Evolutionary conservation across 164 flowering plant genomes (phyloP).

Genomic region (Chimonanthus salicifolius): DNA sequence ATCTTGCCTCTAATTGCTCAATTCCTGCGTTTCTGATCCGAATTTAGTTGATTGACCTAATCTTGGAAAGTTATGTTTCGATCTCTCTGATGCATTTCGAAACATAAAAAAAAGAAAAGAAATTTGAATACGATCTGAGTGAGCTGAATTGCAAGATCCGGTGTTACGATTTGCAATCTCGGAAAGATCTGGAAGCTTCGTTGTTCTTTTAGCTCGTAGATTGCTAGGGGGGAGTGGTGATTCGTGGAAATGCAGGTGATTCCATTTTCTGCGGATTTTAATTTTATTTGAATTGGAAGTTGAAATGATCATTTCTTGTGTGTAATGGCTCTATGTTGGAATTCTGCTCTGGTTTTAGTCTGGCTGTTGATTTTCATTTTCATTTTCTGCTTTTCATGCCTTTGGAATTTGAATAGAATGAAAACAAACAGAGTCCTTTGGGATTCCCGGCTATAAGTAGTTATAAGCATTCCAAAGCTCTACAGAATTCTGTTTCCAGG

Average conservation of each 20-base stretch:
- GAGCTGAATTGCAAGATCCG: background rate
- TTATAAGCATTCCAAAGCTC: too few relatives aligned
- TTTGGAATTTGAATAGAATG: background rate
- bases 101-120: background rate
- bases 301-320: background rate
- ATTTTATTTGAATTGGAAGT: background rate
- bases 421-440: background rate
- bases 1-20: background rate
- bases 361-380: background rate
- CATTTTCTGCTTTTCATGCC: background rate
- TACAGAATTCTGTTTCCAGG: too few relatives aligned
- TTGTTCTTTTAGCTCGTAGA: background rate
- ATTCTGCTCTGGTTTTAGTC: background rate
- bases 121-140: background rate
- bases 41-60: background rate
- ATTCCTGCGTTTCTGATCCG: background rate
- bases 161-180: background rate
- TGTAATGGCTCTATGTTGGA: background rate
- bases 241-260: conserved; percentile 1
- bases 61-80: background rate
- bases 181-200: background rate
- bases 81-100: background rate
- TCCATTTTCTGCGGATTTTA: background rate
- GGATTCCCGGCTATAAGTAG: too few relatives aligned
- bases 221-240: background rate